Evolutionary conservation across 139 green algal species (phyloP).

Genomic region (Coccomyxa sp.): DNA sequence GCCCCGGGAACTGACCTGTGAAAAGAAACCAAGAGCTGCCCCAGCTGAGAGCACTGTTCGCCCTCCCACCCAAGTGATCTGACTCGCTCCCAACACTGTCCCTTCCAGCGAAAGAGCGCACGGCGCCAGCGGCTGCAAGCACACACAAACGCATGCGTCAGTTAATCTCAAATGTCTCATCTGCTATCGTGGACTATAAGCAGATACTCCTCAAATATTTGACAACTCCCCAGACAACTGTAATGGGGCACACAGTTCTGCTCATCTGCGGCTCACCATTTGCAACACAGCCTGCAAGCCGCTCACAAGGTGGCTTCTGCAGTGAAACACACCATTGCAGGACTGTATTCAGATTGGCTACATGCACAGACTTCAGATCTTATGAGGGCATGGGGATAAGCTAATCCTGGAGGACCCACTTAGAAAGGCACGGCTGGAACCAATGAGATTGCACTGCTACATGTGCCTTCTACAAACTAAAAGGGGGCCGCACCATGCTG

Average conservation of each 20-base stretch:
- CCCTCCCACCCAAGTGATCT: constrained; percentile 13
- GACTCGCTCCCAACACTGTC: constrained; percentile 11
- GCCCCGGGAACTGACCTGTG: background rate
- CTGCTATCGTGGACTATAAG: background rate
- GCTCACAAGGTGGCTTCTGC: background rate
- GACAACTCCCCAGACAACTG: background rate
- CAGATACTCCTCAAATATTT: no score
- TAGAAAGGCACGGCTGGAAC: no score
- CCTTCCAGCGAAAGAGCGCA: constrained; percentile 19
- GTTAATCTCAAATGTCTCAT: background rate
- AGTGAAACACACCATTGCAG: background rate
- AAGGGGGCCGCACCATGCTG: background rate
- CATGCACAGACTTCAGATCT: no score
- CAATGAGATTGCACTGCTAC: no score
- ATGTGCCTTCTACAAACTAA: no score
- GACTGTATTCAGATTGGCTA: no score
- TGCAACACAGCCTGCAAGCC: background rate
- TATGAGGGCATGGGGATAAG: no score
- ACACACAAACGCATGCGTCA: background rate
- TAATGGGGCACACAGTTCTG: background rate
- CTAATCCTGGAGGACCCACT: no score
- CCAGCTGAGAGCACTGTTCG: constrained; percentile 15
- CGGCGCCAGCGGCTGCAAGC: constrained; percentile 16
- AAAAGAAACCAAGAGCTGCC: background rate
- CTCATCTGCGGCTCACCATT: background rate